Conservation (phyloP, 179 eudicot species). For the Sideroxylon spinosum region DNA sequence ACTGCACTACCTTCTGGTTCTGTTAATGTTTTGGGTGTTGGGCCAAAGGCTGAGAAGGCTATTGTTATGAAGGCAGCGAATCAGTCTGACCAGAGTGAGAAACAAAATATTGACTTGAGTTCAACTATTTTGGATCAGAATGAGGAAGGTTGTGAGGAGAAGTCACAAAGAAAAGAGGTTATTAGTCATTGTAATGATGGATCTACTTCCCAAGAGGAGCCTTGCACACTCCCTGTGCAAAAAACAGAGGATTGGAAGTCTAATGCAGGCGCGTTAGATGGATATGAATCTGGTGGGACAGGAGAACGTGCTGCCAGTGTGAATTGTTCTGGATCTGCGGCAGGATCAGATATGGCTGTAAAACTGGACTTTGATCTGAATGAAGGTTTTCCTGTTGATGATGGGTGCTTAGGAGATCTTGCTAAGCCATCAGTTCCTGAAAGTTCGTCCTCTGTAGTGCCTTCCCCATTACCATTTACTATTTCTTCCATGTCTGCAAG, state of each 20-base stretch:
- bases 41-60: slow-evolving; percentile 16
- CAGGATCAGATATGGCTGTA: slow-evolving; percentile 30
- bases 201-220: slow-evolving; percentile 18
- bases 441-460: slow-evolving; percentile 19
- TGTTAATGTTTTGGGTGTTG: slow-evolving; percentile 13
- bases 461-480: slow-evolving; percentile 38
- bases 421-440: slow-evolving; percentile 20
- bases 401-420: slow-evolving; percentile 51
- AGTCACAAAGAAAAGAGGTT: slow-evolving; percentile 24
- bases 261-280: slow-evolving; percentile 17
- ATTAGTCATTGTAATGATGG: slow-evolving; percentile 16
- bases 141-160: slow-evolving; percentile 7
- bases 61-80: slow-evolving; percentile 14
- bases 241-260: slow-evolving; percentile 21
- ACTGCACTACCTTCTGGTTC: slow-evolving; percentile 20
- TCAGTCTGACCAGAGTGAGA: slow-evolving; percentile 9
- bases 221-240: slow-evolving; percentile 23
- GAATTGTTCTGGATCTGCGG: slow-evolving; percentile 26
- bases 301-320: slow-evolving; percentile 23
- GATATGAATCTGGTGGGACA: slow-evolving; percentile 22
- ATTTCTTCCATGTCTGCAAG: slow-evolving; percentile 30
- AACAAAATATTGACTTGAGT: slow-evolving; percentile 11
- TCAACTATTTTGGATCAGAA: slow-evolving; percentile 7
- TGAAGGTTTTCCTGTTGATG: slow-evolving; percentile 79
- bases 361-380: slow-evolving; percentile 82